Evolutionary conservation across 345 rosid species (phyloP), one percentile per base, ranked within the genome.

Genomic region (Rubroshorea leprosula): DNA sequence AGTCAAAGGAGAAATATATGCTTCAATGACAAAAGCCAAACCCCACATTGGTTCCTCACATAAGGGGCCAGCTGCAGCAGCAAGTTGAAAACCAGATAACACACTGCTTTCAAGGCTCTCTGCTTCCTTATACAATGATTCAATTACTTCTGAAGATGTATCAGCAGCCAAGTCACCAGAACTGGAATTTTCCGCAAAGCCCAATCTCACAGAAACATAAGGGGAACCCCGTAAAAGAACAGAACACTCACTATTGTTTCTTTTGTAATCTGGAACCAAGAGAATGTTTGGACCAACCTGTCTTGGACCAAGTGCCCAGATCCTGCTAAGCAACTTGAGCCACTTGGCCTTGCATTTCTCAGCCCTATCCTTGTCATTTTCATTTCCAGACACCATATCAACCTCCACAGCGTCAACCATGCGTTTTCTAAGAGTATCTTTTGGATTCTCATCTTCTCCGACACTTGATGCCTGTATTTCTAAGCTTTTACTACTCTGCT

Each of bases 1-100:
- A 0, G 65, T 60, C 59, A 55, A 24, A 2, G 80, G 73, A 75
- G 79, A 75, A 35, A 83, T 22, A 56, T 60, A 75, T 61, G 82
- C 76, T 73, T 89, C 90, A 43, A 92, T 66, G 21, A 79, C 65
- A 78, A 89, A 86, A 49, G 84, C 89, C 66, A 92, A 65, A 44
- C 98, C 96, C 96, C 98, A 83, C 84, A 90, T 75, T 15, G 93
- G 90, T 62, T 89, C 98, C 41, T 89, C 97, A 24, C 98, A 86
- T 19, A 92, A 61, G 46, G 91, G 98, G 14, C 96, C 98, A 62
- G 94, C 77, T 23, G 83, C 89, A 22, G 97, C 74, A 16, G 96
- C 94, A 45, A 92, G 69, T 67, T 89, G 96, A 72, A 92, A 92
- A 26, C 96, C 96, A 0, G 97, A 86, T 48, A 86, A 66, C 9